These are phyloP conservation scores for Histomonas meleagridis DNA, from an alignment of 208 protist genomes.

Conservation along the genomic window DNA sequence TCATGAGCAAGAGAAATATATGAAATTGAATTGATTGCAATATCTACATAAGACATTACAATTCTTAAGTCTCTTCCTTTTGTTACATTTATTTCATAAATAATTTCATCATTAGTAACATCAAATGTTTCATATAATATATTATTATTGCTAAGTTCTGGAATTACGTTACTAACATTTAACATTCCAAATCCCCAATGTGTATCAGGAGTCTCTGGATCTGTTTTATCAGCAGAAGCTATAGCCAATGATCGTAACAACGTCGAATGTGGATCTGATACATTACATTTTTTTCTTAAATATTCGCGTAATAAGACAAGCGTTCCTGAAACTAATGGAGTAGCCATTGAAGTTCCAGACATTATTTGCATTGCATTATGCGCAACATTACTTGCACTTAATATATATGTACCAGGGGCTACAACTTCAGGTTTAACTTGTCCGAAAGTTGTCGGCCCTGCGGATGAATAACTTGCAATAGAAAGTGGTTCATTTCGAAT, in stretches of 20 bases:
- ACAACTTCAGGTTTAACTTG: too few species aligned
- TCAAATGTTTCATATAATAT: too few species aligned
- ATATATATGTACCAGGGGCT: too few species aligned
- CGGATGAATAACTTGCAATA: too few species aligned
- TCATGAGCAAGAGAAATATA: background rate
- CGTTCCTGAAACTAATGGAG: background rate
- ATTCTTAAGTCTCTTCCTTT: background rate
- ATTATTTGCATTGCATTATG: too few species aligned
- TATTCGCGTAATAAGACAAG: background rate
- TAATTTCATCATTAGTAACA: background rate
- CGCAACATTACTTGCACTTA: too few species aligned
- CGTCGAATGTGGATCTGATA: background rate
- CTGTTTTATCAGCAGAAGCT: background rate
- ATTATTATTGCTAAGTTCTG: too few species aligned
- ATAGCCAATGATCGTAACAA: background rate
- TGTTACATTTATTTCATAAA: background rate
- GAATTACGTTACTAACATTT: background rate
- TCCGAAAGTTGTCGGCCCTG: too few species aligned
- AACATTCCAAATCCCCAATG: background rate
- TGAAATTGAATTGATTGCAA: background rate
- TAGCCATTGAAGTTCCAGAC: background rate
- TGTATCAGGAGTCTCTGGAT: background rate
- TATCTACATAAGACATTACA: background rate
- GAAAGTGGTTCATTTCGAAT: too few species aligned
- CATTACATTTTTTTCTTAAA: background rate